Base-by-base conservation (phyloP, 257 asterid species). In the Handroanthus guayacan region DNA sequence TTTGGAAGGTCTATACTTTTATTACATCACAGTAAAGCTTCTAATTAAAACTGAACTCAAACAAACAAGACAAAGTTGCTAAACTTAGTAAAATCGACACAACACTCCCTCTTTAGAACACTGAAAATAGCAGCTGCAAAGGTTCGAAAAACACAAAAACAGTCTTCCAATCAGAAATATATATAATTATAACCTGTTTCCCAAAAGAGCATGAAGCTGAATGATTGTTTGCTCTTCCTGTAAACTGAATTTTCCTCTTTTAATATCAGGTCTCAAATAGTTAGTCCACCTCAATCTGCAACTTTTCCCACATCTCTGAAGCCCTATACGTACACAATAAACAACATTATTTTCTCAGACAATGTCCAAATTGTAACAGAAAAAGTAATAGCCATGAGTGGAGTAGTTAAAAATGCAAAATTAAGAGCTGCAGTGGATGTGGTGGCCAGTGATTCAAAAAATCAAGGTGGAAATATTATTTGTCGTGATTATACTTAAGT, bases 161-260 rank as follows among this genome's bases (percentile, higher is more conserved):
- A 39, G 44, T 3, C 6, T 47, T 34, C 3, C 43, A 58, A 6
- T 17, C 18, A 3, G 7, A 36, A 11, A n/a, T 48, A 9, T 12
- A 9, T 48, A 39, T 36, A 73, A 20, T 14, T 14, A 47, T 3
- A 25, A 91, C 98, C 98, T 90, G 87, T 93, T 93, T 44, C 98
- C 98, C 34, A 93, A 84, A 57, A 93, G 98, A 48, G 98, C 98
- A 87, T 93, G 98, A 69, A 93, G 96, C 82, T 91, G 98, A 84
- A 93, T 93, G 85, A 93, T 93, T 74, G 94, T 93, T 82, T 93
- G 98, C 61, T 93, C 98, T 62, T 93, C 98, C 55, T 93, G 98
- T 78, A 91, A 83, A 72, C 87, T 89, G 87, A 93, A 93, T 62
- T 93, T 89, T 50, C 98, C 98, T 77, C 98, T 91, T 87, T 93